Evolutionary conservation across 106 monocot genomes (phyloP).

Genomic region (Ottelia alismoides): DNA sequence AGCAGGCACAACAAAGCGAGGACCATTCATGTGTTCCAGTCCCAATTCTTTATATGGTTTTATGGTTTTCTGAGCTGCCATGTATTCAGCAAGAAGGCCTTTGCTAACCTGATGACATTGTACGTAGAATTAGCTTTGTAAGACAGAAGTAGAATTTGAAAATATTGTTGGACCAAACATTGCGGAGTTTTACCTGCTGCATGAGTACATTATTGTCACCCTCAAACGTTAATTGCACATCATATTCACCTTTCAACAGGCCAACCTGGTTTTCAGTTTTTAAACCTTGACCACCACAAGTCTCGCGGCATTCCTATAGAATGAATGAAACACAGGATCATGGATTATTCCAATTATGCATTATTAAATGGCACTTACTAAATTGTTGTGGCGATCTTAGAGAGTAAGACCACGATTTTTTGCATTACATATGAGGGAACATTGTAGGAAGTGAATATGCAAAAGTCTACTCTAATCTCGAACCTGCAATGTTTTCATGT

Average conservation of each 20-base stretch:
- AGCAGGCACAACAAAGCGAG: conserved; percentile 50
- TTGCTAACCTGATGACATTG: conserved; percentile 69
- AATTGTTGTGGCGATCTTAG: too few species aligned
- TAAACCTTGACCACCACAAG: conserved; percentile 96
- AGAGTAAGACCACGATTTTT: too few species aligned
- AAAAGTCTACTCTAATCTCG: too few species aligned
- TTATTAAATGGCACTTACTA: background rate
- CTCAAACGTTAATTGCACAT: conserved; percentile 97
- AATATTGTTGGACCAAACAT: background rate
- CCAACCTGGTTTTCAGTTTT: conserved; percentile 89
- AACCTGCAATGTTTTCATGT: conserved; percentile 93
- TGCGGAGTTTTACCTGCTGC: conserved; percentile 48
- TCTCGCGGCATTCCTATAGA: conserved; percentile 84
- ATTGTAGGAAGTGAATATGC: too few species aligned
- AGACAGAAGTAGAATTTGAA: background rate
- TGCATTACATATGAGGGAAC: too few species aligned
- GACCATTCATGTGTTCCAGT: conserved; percentile 87
- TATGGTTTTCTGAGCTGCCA: conserved; percentile 45
- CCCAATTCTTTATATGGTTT: conserved; percentile 71
- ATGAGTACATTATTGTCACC: conserved; percentile 94
- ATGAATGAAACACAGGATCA: background rate
- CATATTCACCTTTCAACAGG: conserved; percentile 73
- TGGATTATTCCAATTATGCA: background rate
- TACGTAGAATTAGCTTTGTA: too few species aligned
- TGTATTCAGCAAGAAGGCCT: conserved; percentile 60